Evolutionary conservation across 331 rosid species (phyloP), one percentile per base, ranked within the genome.

Genomic region (Acacia concinna): DNA sequence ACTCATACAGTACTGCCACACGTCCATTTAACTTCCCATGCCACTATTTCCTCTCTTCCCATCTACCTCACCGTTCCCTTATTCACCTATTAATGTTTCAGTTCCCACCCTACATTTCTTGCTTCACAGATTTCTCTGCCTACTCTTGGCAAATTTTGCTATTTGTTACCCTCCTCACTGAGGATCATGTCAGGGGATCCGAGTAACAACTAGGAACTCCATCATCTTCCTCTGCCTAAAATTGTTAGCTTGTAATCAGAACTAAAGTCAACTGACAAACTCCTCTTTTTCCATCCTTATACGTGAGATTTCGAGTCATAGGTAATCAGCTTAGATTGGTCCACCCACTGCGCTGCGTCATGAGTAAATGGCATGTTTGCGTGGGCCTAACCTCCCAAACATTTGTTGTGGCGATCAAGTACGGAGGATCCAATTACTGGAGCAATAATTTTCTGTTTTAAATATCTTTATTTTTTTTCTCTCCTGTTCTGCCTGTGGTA

Each of bases 261-360:
- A 68, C 65, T 20, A 74, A 86, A 80, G 83, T 82, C 87, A 80
- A 77, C 85, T 51, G 27, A 60, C 44, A 65, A 18, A 35, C 0
- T 35, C 21, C 4, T 38, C 32, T 67, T 77, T 81, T 73, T 69
- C 77, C 41, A 49, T 75, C 81, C 69, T 49, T 49, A 18, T 49
- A 49, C 56, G 51, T 20, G 25, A n/a, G 17, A 76, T 79, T 67
- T 75, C 14, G 23, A 25, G 74, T 38, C 27, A 35, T 32, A 57
- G 6, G 71, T 51, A 27, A 68, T 54, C 77, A 78, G 70, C 25
- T 66, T 30, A 46, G 30, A 37, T 57, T 28, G 68, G 69, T 74
- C 68, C 30, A 68, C 73, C 23, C 31, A n/a, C 28, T 68, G 44
- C 10, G 15, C 72, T n/a, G 51, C 8, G 21, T 68, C 73, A 23